Evolutionary conservation across 2,329 filamentous ascomycete species (phyloP).

Genomic region (Trichoderma pleuroti): DNA sequence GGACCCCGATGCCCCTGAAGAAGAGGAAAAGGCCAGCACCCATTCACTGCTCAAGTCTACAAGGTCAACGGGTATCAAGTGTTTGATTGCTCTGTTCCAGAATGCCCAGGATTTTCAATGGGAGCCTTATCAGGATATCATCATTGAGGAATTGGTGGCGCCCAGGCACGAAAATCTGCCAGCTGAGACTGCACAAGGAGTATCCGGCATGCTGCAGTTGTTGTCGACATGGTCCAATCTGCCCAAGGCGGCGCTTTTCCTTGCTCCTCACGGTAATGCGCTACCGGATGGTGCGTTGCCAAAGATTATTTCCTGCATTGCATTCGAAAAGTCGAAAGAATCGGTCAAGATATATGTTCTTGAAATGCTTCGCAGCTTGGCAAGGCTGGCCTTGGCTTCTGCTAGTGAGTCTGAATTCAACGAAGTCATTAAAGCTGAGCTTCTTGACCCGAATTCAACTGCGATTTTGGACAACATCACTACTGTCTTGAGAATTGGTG

Average conservation of each 20-base stretch:
- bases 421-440: slow-evolving; percentile 51
- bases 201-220: slow-evolving; percentile 78
- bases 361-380: slow-evolving; percentile 67
- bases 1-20: slow-evolving; percentile 38
- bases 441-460: slow-evolving; percentile 56
- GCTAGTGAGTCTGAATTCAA: slow-evolving; percentile 55
- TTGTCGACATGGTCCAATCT: slow-evolving; percentile 77
- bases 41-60: slow-evolving; percentile 62
- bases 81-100: slow-evolving; percentile 72
- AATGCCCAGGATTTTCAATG: slow-evolving; percentile 69
- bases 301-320: slow-evolving; percentile 69
- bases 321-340: slow-evolving; percentile 71
- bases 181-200: slow-evolving; percentile 80
- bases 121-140: slow-evolving; percentile 63
- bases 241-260: slow-evolving; percentile 62
- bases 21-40: slow-evolving; percentile 43
- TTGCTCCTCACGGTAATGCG: slow-evolving; percentile 43
- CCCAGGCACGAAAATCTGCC: slow-evolving; percentile 76
- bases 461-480: slow-evolving; percentile 66
- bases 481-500: slow-evolving; percentile 57
- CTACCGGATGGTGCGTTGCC: slow-evolving; percentile 61
- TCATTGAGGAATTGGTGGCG: slow-evolving; percentile 72
- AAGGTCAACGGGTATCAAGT: slow-evolving; percentile 74
- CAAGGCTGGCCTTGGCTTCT: slow-evolving; percentile 56
- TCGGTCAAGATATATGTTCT: slow-evolving; percentile 83